A percentile compares a stretch with the other conserved stretches of the same genome.
phyloP scores from a whole-genome alignment of 2,329 filamentous ascomycete species.

The Aureobasidium sp. region DNA sequence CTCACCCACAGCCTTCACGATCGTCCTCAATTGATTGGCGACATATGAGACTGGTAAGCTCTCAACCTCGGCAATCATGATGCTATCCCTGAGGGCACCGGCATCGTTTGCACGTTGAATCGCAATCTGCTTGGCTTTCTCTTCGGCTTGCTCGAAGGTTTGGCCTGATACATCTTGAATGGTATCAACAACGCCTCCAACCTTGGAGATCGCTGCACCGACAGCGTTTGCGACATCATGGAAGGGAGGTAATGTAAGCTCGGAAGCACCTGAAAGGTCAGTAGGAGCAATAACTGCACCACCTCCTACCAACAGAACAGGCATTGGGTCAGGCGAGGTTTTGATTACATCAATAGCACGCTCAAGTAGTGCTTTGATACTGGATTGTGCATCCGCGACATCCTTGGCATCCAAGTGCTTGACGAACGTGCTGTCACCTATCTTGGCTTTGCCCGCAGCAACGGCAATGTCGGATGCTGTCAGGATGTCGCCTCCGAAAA shows the following conservation, averaged over 20 bases:
- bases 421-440: slow-evolving; percentile 24
- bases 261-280: slow-evolving; percentile 43
- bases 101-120: slow-evolving; percentile 31
- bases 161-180: slow-evolving; percentile 41
- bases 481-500: slow-evolving; percentile 48
- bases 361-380: slow-evolving; percentile 45
- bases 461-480: slow-evolving; percentile 51
- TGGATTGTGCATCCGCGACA: slow-evolving; percentile 25
- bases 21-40: slow-evolving; percentile 29
- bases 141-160: slow-evolving; percentile 32
- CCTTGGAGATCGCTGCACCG: slow-evolving; percentile 52
- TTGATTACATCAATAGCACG: slow-evolving; percentile 51
- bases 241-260: slow-evolving; percentile 46
- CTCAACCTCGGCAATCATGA: slow-evolving; percentile 43
- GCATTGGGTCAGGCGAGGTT: slow-evolving; percentile 46
- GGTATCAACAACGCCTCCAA: slow-evolving; percentile 47
- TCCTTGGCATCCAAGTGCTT: slow-evolving; percentile 17
- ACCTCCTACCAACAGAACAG: slow-evolving; percentile 52
- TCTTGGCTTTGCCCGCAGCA: slow-evolving; percentile 23
- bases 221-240: slow-evolving; percentile 55
- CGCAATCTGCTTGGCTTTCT: slow-evolving; percentile 33
- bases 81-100: slow-evolving; percentile 31
- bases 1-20: slow-evolving; percentile 29
- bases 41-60: slow-evolving; percentile 32
- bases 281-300: slow-evolving; percentile 48